Base-by-base conservation (phyloP, 306 rosid species). In the Rosa persica region DNA sequence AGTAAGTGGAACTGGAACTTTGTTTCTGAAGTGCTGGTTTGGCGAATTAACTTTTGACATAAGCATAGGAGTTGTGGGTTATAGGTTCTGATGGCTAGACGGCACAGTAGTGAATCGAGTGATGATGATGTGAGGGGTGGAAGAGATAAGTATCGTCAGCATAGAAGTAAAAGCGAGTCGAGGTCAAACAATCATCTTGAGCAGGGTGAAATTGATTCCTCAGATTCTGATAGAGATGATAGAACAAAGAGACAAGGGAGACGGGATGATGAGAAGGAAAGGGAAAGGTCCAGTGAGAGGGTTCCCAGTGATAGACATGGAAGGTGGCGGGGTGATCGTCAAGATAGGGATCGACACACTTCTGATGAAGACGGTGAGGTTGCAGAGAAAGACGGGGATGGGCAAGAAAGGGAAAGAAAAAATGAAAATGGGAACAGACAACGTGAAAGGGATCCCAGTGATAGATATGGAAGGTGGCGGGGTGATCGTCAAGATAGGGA, bases 31-130 rank as follows among this genome's bases (percentile, higher is more conserved):
- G 39, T 58, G 38, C n/a, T 64, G 68, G 68, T 2, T 36, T 65
- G 23, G 44, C 1, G 6, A 19, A 3, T 19, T 8, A 20, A 4
- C 0, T n/a, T 30, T 67, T 39, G 43, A 39, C 27, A 0, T 40
- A 17, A 39, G 42, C 23, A 34, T 12, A 46, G 23, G 72, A 12
- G 49, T 49, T 15, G 39, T 9, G 69, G 47, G 43, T 8, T 80
- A 6, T n/a, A 39, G 25, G 6, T 79, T 55, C 73, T 44, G 65
- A 90, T 89, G 97, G 97, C 89, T 55, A 86, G 86, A 73, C 73
- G 72, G 39, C 49, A 83, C 66, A 69, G 79, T 39, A 75, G 89
- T 12, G 89, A 87, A 40, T 88, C 90, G 0, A 81, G 87, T 48
- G 90, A 88, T 27, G 88, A 84, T 52, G 78, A 76, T 30, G 38